Evolutionary conservation across 495 filamentous ascomycete species (phyloP), one percentile per base, ranked within the genome.

Genomic region (Hypoxylon fragiforme): DNA sequence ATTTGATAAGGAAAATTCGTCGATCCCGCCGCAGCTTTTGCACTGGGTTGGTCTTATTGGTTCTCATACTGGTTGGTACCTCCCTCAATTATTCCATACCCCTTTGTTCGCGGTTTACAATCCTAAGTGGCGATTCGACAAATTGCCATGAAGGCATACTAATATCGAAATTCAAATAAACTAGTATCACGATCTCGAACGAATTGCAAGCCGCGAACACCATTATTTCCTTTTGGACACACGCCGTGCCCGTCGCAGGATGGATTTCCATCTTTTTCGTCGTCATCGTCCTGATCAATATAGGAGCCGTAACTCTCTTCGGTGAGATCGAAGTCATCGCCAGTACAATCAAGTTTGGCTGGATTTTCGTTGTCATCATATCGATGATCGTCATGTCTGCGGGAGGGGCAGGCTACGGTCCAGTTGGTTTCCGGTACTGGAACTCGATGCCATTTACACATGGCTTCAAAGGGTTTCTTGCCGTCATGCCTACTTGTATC

Each of bases 241-340:
- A 63, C 11, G 65, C 73, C 7, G 65, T 60, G 1, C 60, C 68
- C 28, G 64, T 73, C 22, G 81, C 75, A 21, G 76, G 68, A 12
- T 81, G 78, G 78, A 81, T 81, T 7, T 60, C 80, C 8, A 82
- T 81, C 40, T 88, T 85, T 68, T 82, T 88, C 51, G 73, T 78
- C 1, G 65, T 89, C 46, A 79, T 85, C 65, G 80, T 85, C 60
- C 70, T 84, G 2, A 46, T 86, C 35, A 86, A 87, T 53, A 73
- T 84, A 50, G 73, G 86, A 44, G 77, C 81, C 1, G 80, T 87
- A 8, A 65, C 71, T 3, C 72, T 82, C 36, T 86, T 83, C 57
- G 85, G 85, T 31, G 84, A 88, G 69, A 80, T 82, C 16, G 83
- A 85, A 60, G 86, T 86, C 62, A 68, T 76, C 57, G 86, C 85